Base-by-base conservation (phyloP, 805 yeast species). In the Sugiyamaella chiloensis region DNA sequence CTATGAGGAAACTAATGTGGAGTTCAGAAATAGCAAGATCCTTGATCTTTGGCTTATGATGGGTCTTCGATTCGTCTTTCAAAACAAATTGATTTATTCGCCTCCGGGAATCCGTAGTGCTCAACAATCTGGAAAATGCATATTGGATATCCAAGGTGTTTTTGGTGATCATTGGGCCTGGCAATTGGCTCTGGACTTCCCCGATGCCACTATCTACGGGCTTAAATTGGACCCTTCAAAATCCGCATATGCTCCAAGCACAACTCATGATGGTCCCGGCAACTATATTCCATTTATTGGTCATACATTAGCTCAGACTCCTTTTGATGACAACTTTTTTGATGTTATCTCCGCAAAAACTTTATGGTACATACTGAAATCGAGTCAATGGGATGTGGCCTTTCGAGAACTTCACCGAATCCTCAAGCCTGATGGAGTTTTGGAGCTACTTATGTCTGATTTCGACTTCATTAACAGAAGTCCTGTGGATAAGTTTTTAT, bases 1-100 rank as follows among this genome's bases (percentile, higher is more conserved):
- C 46, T 60, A 58, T 45, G 44, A 47, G 26, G 53, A 47, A 20
- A 46, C 59, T 0, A 35, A 42, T 21, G 47, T 26, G 44, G 55
- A 20, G 32, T 26, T 40, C 50, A 40, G 42, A 30, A 40, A 41
- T 31, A 27, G 42, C 31, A 61, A 54, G 12, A 53, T 59, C 11
- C 51, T 60, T 17, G 66, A 62, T 29, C 51, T 62, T n/a, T 62
- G 66, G 66, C 51, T 57, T 6, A 61, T 63, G 51, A 62, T 60
- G 61, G 61, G 61, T 5, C 37, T 62, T 24, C 42, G 64, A 19
- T 60, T 53, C 46, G 32, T 62, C 29, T 43, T 62, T 19, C 47
- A 58, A 16, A 61, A 61, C 32, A 40, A 50, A 16, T 54, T 62
- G n/a, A 48, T 62, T 29, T 58, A 58, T 40, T 62, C 66, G 1